Conservation (phyloP, 331 rosid species). For the Pyracantha coccinea region DNA sequence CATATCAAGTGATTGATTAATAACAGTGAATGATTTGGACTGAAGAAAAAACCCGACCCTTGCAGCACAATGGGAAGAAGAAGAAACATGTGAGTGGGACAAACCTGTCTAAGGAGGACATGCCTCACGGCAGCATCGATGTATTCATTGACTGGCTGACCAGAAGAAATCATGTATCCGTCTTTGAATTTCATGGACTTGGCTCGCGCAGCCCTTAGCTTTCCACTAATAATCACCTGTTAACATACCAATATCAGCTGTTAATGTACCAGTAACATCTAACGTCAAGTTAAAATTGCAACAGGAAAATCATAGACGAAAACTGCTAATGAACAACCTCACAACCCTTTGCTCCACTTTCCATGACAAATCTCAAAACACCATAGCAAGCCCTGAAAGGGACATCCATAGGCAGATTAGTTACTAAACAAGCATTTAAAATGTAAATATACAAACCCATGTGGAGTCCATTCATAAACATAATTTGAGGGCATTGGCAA, state of each 20-base stretch:
- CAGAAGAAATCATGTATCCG: slow-evolving; percentile 88
- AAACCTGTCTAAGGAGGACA: slow-evolving; percentile 91
- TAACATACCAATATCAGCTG: background rate
- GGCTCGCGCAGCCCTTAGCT: slow-evolving; percentile 86
- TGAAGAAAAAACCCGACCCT: no score
- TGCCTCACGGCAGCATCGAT: slow-evolving; percentile 93
- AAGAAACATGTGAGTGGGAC: background rate
- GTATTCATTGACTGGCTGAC: slow-evolving; percentile 89
- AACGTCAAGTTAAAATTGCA: background rate
- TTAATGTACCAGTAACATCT: background rate
- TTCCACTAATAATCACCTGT: slow-evolving; percentile 86
- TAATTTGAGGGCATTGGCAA: no score
- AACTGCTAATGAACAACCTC: slow-evolving; percentile 45
- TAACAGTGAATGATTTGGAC: background rate
- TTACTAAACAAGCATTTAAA: no score
- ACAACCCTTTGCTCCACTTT: slow-evolving; percentile 93
- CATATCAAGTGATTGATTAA: background rate
- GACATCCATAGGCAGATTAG: background rate
- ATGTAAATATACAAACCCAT: no score
- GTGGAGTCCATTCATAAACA: background rate
- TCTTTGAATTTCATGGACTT: slow-evolving; percentile 96
- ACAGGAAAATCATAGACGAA: background rate
- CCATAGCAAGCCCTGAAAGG: slow-evolving; percentile 86
- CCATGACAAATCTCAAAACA: slow-evolving; percentile 88
- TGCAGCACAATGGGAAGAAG: background rate